A percentile compares a stretch with the other conserved stretches of the same genome.
These are phyloP conservation scores for Podila epigama DNA, from an alignment of 192 early-diverging fungal genomes.

Conservation along the genomic window DNA sequence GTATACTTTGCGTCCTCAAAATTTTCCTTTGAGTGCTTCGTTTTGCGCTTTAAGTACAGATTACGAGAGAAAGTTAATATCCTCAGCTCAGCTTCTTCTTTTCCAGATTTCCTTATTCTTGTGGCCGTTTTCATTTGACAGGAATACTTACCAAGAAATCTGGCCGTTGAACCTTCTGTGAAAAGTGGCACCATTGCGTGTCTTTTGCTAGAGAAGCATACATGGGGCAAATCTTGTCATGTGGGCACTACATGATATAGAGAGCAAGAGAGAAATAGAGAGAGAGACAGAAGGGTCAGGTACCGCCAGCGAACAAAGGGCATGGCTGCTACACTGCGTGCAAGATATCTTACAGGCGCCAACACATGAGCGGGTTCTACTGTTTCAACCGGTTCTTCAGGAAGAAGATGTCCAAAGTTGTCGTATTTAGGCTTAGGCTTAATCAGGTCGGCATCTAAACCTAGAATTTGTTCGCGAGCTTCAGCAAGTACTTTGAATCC, in stretches of 20 bases:
- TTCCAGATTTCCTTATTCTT: neutral
- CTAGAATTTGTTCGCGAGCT: conserved; percentile 73
- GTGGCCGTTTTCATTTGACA: neutral
- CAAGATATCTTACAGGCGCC: conserved; percentile 66
- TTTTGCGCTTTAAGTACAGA: conserved; percentile 57
- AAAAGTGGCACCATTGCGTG: conserved; percentile 83
- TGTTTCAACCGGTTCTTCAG: neutral
- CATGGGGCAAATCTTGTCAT: conserved; percentile 78
- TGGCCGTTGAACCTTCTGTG: conserved; percentile 76
- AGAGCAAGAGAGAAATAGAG: neutral
- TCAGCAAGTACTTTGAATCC: conserved; percentile 71
- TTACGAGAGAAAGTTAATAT: neutral
- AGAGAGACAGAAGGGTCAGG: neutral
- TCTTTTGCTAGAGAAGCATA: conserved; percentile 50
- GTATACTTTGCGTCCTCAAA: conserved; percentile 80
- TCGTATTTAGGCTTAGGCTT: conserved; percentile 36
- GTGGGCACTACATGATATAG: conserved; percentile 64
- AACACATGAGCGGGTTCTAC: conserved; percentile 67
- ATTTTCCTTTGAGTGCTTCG: conserved; percentile 70
- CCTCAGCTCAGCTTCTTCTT: no score
- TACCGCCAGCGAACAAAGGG: no score
- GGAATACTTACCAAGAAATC: conserved; percentile 58
- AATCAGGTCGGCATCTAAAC: conserved; percentile 42
- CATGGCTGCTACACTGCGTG: neutral
- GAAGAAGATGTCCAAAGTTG: conserved; percentile 15